These are phyloP conservation scores for Trichoderma citrinoviride DNA, from an alignment of 2,329 filamentous ascomycete genomes.

Conservation along the genomic window DNA sequence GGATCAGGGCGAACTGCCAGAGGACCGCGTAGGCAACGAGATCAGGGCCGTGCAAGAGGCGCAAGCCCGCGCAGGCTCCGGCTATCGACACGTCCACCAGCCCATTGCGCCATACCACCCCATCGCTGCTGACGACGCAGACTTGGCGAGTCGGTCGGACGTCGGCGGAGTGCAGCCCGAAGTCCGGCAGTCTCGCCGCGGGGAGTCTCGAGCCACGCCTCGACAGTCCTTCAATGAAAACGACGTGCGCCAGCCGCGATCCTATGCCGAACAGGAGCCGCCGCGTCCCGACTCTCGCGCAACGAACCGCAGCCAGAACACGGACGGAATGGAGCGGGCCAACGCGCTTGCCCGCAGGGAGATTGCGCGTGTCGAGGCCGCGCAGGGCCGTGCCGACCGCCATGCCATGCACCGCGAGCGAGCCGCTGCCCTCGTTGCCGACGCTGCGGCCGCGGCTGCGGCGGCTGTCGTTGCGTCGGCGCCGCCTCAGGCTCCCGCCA, in stretches of 20 bases:
- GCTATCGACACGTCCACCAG: constrained; percentile 28
- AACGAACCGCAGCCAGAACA: constrained; percentile 28
- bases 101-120: constrained; percentile 26
- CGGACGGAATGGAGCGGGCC: constrained; percentile 45
- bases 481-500: constrained; percentile 21
- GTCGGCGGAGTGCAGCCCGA: constrained; percentile 35
- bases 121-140: constrained; percentile 26
- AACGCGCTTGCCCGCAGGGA: constrained; percentile 51
- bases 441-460: constrained; percentile 33
- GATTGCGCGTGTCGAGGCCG: constrained; percentile 50
- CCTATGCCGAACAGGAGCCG: constrained; percentile 10
- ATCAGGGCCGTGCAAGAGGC: constrained; percentile 51
- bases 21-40: constrained; percentile 51
- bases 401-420: constrained; percentile 45
- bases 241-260: constrained; percentile 20
- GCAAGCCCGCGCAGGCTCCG: constrained; percentile 42
- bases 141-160: constrained; percentile 24
- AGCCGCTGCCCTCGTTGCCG: constrained; percentile 35
- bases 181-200: constrained; percentile 44
- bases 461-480: constrained; percentile 25
- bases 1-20: constrained; percentile 50
- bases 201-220: constrained; percentile 34
- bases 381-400: constrained; percentile 50
- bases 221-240: constrained; percentile 31
- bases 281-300: constrained; percentile 27